Conservation (phyloP, 345 rosid species). For the Dipteronia sinensis region DNA sequence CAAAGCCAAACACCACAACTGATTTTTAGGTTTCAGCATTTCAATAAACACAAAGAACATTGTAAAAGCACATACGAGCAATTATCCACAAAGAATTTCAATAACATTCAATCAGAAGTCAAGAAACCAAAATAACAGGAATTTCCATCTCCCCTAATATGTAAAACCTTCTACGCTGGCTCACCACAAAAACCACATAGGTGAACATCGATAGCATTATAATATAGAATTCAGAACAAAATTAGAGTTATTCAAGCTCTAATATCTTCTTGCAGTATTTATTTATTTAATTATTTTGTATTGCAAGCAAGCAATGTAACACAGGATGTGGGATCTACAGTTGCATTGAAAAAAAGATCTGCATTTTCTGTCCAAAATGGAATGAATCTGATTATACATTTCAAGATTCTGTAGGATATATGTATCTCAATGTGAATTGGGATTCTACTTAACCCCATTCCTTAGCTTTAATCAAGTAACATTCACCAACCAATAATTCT, state of each 20-base stretch:
- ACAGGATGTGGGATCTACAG: neutral
- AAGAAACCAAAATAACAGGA: neutral
- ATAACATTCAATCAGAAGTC: neutral
- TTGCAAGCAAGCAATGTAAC: neutral
- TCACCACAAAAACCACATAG: neutral
- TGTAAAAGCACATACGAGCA: too few species aligned
- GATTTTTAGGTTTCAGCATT: neutral
- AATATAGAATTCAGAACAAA: neutral
- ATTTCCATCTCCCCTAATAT: too few species aligned
- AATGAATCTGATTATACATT: neutral
- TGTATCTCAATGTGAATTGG: neutral
- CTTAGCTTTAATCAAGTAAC: neutral
- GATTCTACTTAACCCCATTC: neutral
- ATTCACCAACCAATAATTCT: neutral
- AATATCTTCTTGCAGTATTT: neutral
- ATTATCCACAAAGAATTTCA: neutral
- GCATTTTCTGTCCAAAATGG: neutral
- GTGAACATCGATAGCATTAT: neutral
- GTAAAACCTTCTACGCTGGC: neutral
- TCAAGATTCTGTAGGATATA: conserved; percentile 3
- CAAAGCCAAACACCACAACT: neutral
- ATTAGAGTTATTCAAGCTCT: neutral
- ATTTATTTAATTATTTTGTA: neutral
- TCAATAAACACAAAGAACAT: neutral
- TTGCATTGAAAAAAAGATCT: neutral